Base-by-base conservation (phyloP, 306 rosid species). In the Cicer arietinum region DNA sequence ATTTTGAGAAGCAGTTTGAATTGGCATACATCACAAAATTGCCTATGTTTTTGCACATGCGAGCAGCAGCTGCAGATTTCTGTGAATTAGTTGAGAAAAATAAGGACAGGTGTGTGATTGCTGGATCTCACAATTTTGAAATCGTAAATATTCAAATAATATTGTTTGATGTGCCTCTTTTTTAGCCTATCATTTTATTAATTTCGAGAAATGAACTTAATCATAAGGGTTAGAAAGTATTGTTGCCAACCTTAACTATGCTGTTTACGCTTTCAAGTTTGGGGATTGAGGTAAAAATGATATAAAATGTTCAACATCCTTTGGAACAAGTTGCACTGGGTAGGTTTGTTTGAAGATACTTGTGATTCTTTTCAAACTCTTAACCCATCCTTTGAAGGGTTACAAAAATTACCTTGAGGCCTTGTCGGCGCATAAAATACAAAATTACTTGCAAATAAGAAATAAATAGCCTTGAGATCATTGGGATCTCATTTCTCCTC, bases 11-110 rank as follows among this genome's bases (percentile, higher is more conserved):
- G 93, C 98, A 94, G 79, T 91, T 94, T 73, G 96, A 94, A 80
- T 77, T 94, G 78, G 92, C 98, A 47, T 17, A 85, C 68, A 78
- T 86, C 57, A 87, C 94, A 65, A 94, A 90, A 84, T 89, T 91
- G 54, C 98, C 97, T 37, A 91, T 94, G 96, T 94, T 94, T 81
- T 84, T 91, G 72, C 98, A 91, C 87, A 94, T 94, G 98, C 95
- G 97, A 61, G 93, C 92, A 75, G 97, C 98, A 50, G 92, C 96
- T 59, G 85, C 82, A 59, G 98, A 94, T 88, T 94, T 91, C 85
- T 94, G 97, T 86, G 90, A 91, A 77, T 84, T 91, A 71, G 86
- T 91, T 13, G 93, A 84, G 84, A 86, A 87, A 87, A 88, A 91
- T 74, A 86, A 79, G 76, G 74, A 80, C 69, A 89, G 94, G 97